These are phyloP conservation scores for Gypsophila paniculata DNA, from an alignment of 179 eudicot species.

Conservation along the genomic window DNA sequence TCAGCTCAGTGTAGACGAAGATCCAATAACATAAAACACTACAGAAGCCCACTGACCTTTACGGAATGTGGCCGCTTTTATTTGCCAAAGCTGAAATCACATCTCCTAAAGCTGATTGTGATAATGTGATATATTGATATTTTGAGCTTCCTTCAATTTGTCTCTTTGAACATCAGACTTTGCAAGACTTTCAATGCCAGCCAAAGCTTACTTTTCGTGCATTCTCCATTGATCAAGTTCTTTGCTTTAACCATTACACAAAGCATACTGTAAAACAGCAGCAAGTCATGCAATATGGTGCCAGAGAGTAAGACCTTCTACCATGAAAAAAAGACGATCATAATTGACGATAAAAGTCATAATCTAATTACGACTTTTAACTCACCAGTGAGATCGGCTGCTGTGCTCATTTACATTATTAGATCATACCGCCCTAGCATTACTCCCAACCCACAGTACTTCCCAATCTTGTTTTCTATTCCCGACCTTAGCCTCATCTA, in stretches of 20 bases:
- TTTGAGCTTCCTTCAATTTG: constrained; percentile 91
- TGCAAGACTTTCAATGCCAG: constrained; percentile 93
- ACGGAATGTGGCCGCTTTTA: constrained; percentile 60
- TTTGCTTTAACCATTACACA: constrained; percentile 44
- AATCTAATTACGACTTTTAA: constrained; percentile 7
- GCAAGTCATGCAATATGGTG: not conserved
- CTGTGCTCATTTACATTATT: constrained; percentile 96
- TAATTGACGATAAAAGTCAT: not conserved
- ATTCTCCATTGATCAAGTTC: constrained; percentile 78
- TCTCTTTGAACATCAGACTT: constrained; percentile 86
- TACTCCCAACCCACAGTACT: constrained; percentile 79
- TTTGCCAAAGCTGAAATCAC: constrained; percentile 83
- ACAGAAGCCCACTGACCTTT: constrained; percentile 40
- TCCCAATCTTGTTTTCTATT: constrained; percentile 75
- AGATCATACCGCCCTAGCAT: constrained; percentile 88
- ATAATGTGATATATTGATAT: constrained; percentile 77
- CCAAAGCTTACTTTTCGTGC: constrained; percentile 94
- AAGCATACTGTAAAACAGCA: constrained; percentile 35
- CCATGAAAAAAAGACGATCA: not conserved
- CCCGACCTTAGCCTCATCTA: constrained; percentile 84
- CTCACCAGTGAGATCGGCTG: constrained; percentile 95
- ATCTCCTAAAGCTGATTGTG: constrained; percentile 96
- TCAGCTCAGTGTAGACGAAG: too few relatives aligned
- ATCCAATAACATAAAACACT: too few relatives aligned
- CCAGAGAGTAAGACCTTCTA: too few relatives aligned